Base-by-base conservation (phyloP, 345 rosid genomes). In the Bruguiera sexangula region DNA sequence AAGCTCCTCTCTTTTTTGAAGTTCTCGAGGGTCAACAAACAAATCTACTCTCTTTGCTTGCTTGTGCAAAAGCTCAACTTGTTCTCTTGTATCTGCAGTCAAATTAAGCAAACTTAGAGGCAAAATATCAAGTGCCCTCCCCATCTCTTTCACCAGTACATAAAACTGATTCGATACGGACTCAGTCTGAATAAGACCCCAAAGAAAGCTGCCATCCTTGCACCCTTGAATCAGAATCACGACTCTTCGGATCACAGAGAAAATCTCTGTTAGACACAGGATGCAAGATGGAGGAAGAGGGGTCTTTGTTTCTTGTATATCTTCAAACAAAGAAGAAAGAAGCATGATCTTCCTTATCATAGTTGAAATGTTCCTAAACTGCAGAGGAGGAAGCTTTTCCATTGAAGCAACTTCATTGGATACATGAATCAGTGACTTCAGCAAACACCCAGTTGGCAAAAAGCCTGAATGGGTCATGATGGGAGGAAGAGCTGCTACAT, bases 31-130 rank as follows among this genome's bases (percentile, higher is more conserved):
- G 19, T 88, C 85, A n/a, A 82, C 69, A 65, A 81, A 75, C 76
- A 82, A 74, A 64, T 80, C 84, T 2, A 73, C 81, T 66, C 86
- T 76, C 63, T 81, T 89, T 5, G 80, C 82, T 67, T 89, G 94
- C 84, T 58, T 81, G 81, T 81, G 88, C 43, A 85, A 87, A 56
- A 86, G 86, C 76, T 85, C 91, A 65, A 89, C 83, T 68, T 86
- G 94, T 74, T 89, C 94, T 65, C 73, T 83, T n/a, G 75, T 78
- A 57, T 89, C 94, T 0, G 75, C n/a, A 0, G 68, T 78, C 32
- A 85, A 60, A 55, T 57, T 69, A 43, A 86, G 87, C 85, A 86
- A 65, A 69, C 86, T 89, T 60, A 85, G 62, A 34, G 94, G 91
- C 6, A 89, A 67, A 67, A 89, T 86, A 69, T 89, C 94, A 2